Percentiles rank a stretch among this genome's conserved stretches.
phyloP scores from a whole-genome alignment of 2,329 filamentous ascomycete species.

The Myriosclerotinia curreyana region DNA sequence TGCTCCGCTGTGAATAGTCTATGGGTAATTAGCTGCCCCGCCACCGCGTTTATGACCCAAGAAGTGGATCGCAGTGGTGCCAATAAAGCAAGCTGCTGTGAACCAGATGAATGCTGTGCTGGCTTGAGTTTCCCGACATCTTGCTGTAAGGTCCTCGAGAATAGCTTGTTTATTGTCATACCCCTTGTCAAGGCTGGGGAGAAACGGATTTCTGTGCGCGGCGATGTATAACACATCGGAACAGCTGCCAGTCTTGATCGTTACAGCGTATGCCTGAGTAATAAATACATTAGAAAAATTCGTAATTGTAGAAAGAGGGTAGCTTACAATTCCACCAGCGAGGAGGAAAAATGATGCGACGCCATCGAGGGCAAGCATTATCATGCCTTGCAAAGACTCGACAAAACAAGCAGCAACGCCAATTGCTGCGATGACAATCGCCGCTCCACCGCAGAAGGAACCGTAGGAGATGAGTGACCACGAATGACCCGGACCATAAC shows the following conservation, averaged over 20 bases:
- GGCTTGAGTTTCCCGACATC: slow-evolving; percentile 74
- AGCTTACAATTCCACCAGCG: slow-evolving; percentile 35
- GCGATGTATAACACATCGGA: slow-evolving; percentile 20
- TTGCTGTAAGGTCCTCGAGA: slow-evolving; percentile 29
- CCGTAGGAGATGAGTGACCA: slow-evolving; percentile 32
- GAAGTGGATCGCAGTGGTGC: slow-evolving; percentile 50
- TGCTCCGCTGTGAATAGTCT: not conserved
- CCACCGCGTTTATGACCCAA: slow-evolving; percentile 19
- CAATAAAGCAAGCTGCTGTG: slow-evolving; percentile 61
- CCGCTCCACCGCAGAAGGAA: slow-evolving; percentile 34
- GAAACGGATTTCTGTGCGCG: slow-evolving; percentile 23
- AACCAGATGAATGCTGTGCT: slow-evolving; percentile 77
- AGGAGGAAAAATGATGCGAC: slow-evolving; percentile 34
- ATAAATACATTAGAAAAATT: not conserved
- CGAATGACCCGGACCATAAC: slow-evolving; percentile 28
- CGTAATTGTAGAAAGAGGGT: too few relatives aligned
- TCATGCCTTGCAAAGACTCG: slow-evolving; percentile 31
- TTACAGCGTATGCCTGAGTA: slow-evolving; percentile 32
- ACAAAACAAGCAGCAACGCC: slow-evolving; percentile 32
- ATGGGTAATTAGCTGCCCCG: not conserved
- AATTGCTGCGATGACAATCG: slow-evolving; percentile 27
- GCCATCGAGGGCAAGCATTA: slow-evolving; percentile 31
- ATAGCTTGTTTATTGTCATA: not conserved
- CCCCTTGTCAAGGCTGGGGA: slow-evolving; percentile 17
- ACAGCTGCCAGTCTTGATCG: slow-evolving; percentile 32